phyloP scores from a whole-genome alignment of 768 basidiomycete species.

The Boletus rubescentipes region DNA sequence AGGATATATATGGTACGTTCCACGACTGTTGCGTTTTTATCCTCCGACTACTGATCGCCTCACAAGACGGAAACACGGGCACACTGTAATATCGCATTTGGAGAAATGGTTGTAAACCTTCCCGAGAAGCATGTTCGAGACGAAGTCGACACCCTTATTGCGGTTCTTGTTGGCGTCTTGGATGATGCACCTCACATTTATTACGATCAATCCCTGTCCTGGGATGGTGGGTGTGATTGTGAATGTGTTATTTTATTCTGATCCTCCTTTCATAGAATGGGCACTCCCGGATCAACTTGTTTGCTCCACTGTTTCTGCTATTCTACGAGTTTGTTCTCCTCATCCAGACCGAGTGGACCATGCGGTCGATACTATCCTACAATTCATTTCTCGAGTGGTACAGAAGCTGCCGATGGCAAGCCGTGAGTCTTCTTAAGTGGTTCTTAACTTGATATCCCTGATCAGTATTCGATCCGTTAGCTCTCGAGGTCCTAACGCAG shows the following conservation, averaged over 20 bases:
- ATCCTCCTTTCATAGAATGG: constrained; percentile 60
- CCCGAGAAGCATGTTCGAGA: constrained; percentile 50
- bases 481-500: constrained; percentile 70
- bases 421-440: constrained; percentile 42
- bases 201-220: constrained; percentile 75
- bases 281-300: constrained; percentile 83
- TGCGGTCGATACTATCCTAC: constrained; percentile 58
- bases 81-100: constrained; percentile 83
- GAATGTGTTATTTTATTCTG: not conserved
- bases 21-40: not conserved
- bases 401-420: constrained; percentile 50
- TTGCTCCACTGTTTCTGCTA: constrained; percentile 72
- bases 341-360: constrained; percentile 48
- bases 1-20: constrained; percentile 59
- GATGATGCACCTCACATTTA: constrained; percentile 72
- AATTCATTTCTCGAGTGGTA: constrained; percentile 58
- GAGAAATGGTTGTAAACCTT: constrained; percentile 69
- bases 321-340: constrained; percentile 61
- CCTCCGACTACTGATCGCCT: not conserved
- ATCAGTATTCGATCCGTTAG: constrained; percentile 35
- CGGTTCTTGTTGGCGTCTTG: constrained; percentile 64
- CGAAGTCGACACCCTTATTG: constrained; percentile 53
- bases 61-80: constrained; percentile 65
- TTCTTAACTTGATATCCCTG: not conserved
- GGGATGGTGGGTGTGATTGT: constrained; percentile 58